phyloP scores from a whole-genome alignment of 345 rosid species.

The Eucalyptus pauciflora region DNA sequence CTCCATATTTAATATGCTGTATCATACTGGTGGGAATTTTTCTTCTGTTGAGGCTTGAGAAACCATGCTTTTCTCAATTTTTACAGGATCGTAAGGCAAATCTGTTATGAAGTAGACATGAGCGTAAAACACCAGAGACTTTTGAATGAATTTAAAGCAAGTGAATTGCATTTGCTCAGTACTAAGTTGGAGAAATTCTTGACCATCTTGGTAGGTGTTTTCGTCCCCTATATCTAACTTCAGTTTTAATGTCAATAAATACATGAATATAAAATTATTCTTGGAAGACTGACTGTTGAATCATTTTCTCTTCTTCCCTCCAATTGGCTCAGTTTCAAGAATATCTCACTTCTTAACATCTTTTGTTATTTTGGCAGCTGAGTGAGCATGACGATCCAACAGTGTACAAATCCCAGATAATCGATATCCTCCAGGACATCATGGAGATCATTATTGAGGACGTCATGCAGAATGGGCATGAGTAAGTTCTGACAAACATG shows the following conservation, averaged over 20 bases:
- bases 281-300: not conserved
- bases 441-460: constrained; percentile 79
- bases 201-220: constrained; percentile 41
- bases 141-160: constrained; percentile 52
- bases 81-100: constrained; percentile 43
- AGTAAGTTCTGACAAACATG: constrained; percentile 41
- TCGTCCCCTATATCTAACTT: not conserved
- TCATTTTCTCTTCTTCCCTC: not conserved
- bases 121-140: constrained; percentile 36
- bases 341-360: not conserved
- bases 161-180: constrained; percentile 71
- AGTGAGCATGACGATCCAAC: constrained; percentile 19
- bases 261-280: not conserved
- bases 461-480: constrained; percentile 55
- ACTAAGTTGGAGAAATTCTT: constrained; percentile 72
- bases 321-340: not conserved
- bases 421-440: constrained; percentile 85
- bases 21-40: not conserved
- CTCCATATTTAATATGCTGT: not conserved
- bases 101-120: constrained; percentile 39
- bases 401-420: constrained; percentile 52
- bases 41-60: not conserved
- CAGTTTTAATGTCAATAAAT: not conserved
- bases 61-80: not conserved
- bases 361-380: constrained; percentile 30